These are phyloP conservation scores for Trichaptum fuscoviolaceum DNA, from an alignment of 768 basidiomycete genomes.

Conservation along the genomic window DNA sequence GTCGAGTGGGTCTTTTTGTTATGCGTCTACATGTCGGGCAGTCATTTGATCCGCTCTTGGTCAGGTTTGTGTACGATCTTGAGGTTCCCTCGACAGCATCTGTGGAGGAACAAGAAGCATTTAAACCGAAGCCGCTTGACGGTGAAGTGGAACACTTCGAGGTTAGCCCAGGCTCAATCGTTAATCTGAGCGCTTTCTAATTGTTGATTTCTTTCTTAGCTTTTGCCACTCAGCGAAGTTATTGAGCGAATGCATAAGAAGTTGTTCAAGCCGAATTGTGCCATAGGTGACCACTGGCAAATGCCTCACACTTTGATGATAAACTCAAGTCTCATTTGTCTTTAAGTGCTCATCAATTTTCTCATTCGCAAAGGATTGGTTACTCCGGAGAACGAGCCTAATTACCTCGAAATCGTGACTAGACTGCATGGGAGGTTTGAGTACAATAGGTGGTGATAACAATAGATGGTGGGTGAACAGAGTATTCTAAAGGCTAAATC, in stretches of 20 bases:
- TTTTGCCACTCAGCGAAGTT: constrained; percentile 60
- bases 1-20: constrained; percentile 52
- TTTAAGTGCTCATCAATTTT: constrained; percentile 84
- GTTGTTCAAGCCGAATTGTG: constrained; percentile 92
- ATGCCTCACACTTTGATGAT: not conserved
- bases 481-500: too few relatives aligned
- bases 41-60: not conserved
- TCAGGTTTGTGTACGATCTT: constrained; percentile 83
- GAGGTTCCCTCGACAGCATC: constrained; percentile 41
- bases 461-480: too few relatives aligned
- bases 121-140: constrained; percentile 72
- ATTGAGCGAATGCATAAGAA: constrained; percentile 58
- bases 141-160: constrained; percentile 95
- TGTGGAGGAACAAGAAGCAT: constrained; percentile 38
- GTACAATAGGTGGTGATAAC: constrained; percentile 47
- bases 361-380: constrained; percentile 82
- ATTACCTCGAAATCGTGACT: constrained; percentile 72
- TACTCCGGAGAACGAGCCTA: constrained; percentile 83
- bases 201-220: constrained; percentile 31
- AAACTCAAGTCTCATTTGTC: not conserved
- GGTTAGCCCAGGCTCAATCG: constrained; percentile 32
- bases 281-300: constrained; percentile 57
- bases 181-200: not conserved
- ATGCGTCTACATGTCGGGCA: not conserved
- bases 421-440: constrained; percentile 70